Conservation (phyloP, 2,329 filamentous ascomycete species). For the Fusarium illudens region DNA sequence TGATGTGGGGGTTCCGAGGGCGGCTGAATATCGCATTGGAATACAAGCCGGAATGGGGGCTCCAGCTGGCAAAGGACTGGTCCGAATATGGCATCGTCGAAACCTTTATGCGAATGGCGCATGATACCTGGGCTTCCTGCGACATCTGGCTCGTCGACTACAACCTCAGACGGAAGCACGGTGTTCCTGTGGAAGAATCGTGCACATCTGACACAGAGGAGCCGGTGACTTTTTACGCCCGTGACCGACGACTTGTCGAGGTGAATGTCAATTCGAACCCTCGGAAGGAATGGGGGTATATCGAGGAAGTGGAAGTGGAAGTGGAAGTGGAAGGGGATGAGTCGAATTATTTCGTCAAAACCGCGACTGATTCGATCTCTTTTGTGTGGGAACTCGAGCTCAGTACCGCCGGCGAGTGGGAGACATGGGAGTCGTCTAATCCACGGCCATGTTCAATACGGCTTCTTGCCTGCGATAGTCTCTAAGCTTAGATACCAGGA, state of each 20-base stretch:
- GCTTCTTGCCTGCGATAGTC: background rate
- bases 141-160: background rate
- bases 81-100: background rate
- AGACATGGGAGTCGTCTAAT: background rate
- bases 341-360: background rate
- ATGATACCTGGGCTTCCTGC: background rate
- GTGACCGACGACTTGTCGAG: background rate
- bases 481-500: background rate
- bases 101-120: background rate
- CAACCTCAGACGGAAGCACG: background rate
- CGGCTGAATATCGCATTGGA: background rate
- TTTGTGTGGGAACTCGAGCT: background rate
- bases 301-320: background rate
- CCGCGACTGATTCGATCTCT: background rate
- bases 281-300: background rate
- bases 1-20: accelerated
- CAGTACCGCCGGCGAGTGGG: background rate
- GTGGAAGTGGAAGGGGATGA: background rate
- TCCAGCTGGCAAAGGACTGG: background rate
- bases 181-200: background rate
- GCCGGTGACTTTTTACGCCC: background rate
- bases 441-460: background rate
- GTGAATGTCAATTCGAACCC: background rate
- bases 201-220: background rate
- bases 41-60: constrained; percentile 10